Evolutionary conservation across 768 basidiomycete species (phyloP).

Genomic region (Filobasidium floriforme): DNA sequence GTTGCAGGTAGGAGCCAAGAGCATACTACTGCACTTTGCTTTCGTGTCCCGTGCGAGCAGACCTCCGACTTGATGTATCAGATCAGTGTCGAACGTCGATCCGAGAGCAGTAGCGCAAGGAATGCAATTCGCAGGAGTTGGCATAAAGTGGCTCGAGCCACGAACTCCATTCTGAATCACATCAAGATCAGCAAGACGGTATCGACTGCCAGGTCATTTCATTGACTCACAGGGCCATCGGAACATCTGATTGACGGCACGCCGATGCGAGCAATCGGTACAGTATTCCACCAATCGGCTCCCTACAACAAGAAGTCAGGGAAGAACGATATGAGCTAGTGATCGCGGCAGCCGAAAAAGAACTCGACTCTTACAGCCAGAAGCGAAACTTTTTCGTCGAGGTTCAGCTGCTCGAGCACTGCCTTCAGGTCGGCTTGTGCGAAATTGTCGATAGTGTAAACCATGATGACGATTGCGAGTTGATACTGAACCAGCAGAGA

Average conservation of each 20-base stretch:
- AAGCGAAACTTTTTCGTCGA: too few species aligned
- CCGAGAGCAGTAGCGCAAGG: constrained; percentile 65
- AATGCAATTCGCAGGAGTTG: constrained; percentile 54
- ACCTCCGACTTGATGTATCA: constrained; percentile 54
- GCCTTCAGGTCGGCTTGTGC: too few species aligned
- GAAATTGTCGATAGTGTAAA: too few species aligned
- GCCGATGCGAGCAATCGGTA: constrained; percentile 5
- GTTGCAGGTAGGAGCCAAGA: constrained; percentile 60
- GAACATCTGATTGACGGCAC: constrained; percentile 18
- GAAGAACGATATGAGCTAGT: too few species aligned
- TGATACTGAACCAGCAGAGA: too few species aligned
- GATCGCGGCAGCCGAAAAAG: too few species aligned
- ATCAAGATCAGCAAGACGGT: too few species aligned
- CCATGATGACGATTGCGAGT: too few species aligned
- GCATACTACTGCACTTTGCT: constrained; percentile 53
- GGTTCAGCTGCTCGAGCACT: too few species aligned
- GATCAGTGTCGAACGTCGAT: constrained; percentile 59
- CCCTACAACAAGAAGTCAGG: background rate
- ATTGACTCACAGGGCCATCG: constrained; percentile 6
- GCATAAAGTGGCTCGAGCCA: constrained; percentile 13
- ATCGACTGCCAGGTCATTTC: too few species aligned
- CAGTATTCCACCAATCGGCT: constrained; percentile 18
- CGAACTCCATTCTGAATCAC: constrained; percentile 9
- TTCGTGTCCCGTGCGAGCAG: too few species aligned
- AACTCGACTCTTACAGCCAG: too few species aligned